phyloP scores from a whole-genome alignment of 176 grass and related monocot genomes.

The Poa annua region DNA sequence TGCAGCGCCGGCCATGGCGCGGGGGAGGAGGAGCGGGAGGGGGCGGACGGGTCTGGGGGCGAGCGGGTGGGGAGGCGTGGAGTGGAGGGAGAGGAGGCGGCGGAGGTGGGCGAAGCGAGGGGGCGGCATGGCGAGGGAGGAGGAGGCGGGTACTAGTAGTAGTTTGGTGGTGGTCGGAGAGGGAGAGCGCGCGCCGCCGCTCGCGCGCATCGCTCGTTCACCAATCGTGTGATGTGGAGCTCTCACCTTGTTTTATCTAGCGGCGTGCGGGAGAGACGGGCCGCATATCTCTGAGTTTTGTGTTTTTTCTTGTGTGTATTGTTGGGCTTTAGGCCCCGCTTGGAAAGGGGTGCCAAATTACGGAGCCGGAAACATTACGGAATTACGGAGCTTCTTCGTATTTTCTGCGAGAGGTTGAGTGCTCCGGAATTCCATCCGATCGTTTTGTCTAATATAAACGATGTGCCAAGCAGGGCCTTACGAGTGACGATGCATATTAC shows the following conservation, averaged over 20 bases:
- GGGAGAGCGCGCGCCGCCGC: constrained; percentile 38
- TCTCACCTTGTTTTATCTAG: constrained; percentile 28
- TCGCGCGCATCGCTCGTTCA: constrained; percentile 47
- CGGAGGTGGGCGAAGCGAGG: constrained; percentile 42
- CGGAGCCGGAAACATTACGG: too few relatives aligned
- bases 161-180: constrained; percentile 23
- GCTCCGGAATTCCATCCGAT: too few relatives aligned
- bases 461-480: too few relatives aligned
- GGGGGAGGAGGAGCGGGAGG: constrained; percentile 19
- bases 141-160: not conserved
- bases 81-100: constrained; percentile 34
- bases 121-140: constrained; percentile 46
- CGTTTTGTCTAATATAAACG: too few relatives aligned
- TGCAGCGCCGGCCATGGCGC: constrained; percentile 46
- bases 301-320: too few relatives aligned
- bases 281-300: not conserved
- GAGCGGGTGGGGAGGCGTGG: constrained; percentile 18
- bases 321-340: not conserved
- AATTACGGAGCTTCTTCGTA: too few relatives aligned
- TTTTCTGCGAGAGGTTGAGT: too few relatives aligned
- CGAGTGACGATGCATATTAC: too few relatives aligned
- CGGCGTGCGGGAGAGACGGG: not conserved
- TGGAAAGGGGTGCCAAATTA: too few relatives aligned
- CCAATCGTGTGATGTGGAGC: constrained; percentile 26
- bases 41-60: not conserved